Conservation (phyloP, 768 basidiomycete species). For the Dacryopinax spathularia region DNA sequence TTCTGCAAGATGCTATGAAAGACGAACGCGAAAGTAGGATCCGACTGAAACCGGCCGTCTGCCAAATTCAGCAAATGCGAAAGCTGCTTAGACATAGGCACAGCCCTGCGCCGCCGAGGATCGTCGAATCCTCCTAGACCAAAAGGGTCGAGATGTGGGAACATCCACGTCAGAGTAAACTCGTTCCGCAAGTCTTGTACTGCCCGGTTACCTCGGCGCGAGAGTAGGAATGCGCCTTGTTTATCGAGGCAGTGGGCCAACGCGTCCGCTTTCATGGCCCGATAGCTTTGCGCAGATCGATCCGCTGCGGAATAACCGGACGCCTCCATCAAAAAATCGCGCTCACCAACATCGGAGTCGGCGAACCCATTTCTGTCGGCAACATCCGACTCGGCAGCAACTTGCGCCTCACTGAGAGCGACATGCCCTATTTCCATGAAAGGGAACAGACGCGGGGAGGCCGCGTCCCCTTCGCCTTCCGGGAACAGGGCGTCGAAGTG, state of each 20-base stretch:
- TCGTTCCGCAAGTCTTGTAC: neutral
- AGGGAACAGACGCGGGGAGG: neutral
- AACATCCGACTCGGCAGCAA: neutral
- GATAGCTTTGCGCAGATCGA: neutral
- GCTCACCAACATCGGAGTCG: neutral
- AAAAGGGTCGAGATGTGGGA: slow-evolving; percentile 33
- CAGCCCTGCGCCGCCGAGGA: neutral
- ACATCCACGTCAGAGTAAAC: slow-evolving; percentile 17
- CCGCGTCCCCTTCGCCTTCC: too few species aligned
- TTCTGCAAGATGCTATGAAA: slow-evolving; percentile 32
- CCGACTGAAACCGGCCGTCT: slow-evolving; percentile 26
- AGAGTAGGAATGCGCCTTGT: neutral
- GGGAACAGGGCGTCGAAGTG: neutral
- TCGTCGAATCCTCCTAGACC: slow-evolving; percentile 33
- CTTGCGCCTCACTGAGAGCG: neutral
- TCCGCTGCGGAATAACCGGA: neutral
- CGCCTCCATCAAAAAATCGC: neutral
- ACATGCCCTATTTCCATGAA: neutral
- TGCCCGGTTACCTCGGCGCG: neutral
- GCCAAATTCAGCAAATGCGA: slow-evolving; percentile 23
- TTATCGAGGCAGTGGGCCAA: neutral
- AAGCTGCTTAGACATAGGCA: slow-evolving; percentile 26
- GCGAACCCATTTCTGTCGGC: neutral
- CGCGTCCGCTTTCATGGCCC: neutral
- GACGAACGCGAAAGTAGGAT: slow-evolving; percentile 31